phyloP scores from a whole-genome alignment of 768 basidiomycete species.

The Roridomyces roridus region DNA sequence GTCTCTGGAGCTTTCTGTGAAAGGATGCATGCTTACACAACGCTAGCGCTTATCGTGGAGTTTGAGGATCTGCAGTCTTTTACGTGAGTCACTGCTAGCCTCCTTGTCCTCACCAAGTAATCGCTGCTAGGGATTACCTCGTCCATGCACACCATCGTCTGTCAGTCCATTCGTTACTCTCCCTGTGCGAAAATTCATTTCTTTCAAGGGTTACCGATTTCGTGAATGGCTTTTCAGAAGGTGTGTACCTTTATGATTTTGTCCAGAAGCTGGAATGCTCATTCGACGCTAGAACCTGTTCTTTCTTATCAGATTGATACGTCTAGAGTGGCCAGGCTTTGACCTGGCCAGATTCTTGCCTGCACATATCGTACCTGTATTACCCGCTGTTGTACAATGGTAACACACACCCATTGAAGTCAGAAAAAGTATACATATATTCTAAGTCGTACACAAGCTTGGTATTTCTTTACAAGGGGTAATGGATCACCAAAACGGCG shows the following conservation, averaged over 20 bases:
- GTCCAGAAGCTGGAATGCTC: no score
- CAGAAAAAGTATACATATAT: no score
- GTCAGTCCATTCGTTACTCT: constrained; percentile 1
- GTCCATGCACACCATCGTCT: constrained; percentile 22
- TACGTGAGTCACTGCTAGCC: background rate
- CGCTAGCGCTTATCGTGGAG: constrained; percentile 2
- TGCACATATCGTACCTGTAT: background rate
- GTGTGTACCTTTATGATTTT: background rate
- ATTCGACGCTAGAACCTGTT: background rate
- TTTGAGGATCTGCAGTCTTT: background rate
- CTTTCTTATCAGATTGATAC: background rate
- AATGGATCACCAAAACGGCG: constrained; percentile 19
- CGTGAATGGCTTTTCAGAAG: constrained; percentile 4
- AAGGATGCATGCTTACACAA: background rate
- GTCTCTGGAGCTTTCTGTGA: background rate
- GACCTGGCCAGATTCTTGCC: no score
- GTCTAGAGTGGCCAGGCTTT: background rate
- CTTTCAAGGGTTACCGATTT: background rate
- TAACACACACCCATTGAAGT: background rate
- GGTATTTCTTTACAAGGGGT: background rate
- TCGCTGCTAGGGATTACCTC: constrained; percentile 5
- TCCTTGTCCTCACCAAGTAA: background rate
- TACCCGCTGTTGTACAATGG: background rate
- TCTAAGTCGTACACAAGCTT: background rate
- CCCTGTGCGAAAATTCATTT: background rate